Evolutionary conservation across 495 filamentous ascomycete species (phyloP), one percentile per base, ranked within the genome.

Genomic region (Penicillium cosmopolitanum): DNA sequence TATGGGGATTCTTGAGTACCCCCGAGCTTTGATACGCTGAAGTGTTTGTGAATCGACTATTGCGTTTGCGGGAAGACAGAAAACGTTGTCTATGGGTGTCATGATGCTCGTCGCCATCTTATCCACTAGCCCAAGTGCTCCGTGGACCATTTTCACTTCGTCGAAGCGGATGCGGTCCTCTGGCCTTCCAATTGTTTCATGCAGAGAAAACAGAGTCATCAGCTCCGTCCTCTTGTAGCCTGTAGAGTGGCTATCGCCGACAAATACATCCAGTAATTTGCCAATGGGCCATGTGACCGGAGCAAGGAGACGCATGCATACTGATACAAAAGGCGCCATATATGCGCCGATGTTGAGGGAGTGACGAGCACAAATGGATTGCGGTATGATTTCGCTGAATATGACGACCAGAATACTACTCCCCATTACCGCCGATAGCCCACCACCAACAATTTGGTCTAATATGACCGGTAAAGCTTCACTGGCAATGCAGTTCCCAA

Each of bases 401-500:
- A 97, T 96, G 57, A 97, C 93, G 74, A 97, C 96, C 56, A 96
- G 75, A 18, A 93, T 84, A 1, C 93, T 97, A 79, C 89, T 90
- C 62, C 91, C 89, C 34, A 96, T 78, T n/a, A 96, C 91, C 57
- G 93, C 93, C 12, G 92, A 90, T 81, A 92, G 92, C 36, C 93
- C 93, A 52, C 93, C 93, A 43, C 93, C 93, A 18, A 97, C 82
- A 55, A 90, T 92, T 36, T 91, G 83, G 72, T 97, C 93, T 21
- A 97, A 81, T n/a, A 97, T 88, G 53, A 97, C 94, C 21, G 93
- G 93, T 3, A 97, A 82, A 0, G 93, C 92, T 75, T 96, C 93
- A 73, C 96, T 97, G 51, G 95, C 95, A 62, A 97, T 96, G 67
- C 96, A 91, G 74, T 97, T 97, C 59, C 91, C 89, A 42, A 97